Base-by-base conservation (phyloP, 2,329 filamentous ascomycete species). In the Paraphoma sp. region DNA sequence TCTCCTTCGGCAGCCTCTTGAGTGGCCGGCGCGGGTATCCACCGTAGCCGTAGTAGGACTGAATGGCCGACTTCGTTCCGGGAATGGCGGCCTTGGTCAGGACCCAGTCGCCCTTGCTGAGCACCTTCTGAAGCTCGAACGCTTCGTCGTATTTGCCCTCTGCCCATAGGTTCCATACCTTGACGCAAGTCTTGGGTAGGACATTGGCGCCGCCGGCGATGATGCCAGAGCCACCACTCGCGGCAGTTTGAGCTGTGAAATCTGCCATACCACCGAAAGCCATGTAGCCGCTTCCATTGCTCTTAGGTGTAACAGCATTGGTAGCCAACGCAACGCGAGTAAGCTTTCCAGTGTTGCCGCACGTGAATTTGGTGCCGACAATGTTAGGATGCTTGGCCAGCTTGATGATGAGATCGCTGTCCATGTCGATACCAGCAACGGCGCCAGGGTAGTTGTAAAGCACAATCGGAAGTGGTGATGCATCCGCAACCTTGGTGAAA, bases 361-460 rank as follows among this genome's bases (percentile, higher is more conserved):
- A 96, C 41, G 92, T 96, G 82, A 96, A 96, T 78, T 96, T 96
- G 53, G 91, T 93, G 60, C 92, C 92, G 60, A 93, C 81, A 70
- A 96, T 92, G 79, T 96, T 96, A 63, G 88, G 87, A 79, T 96
- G 92, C 73, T 87, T 80, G 44, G 89, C 90, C 38, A 96, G 86
- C 73, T 84, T 85, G 80, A 95, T 92, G 69, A 96, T 85, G 57
- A 94, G 84, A 74, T 96, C 92, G 56, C 90, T 93, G 82, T 95
- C 91, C 86, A 96, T 89, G 76, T 96, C 92, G 71, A 96, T 90
- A 48, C 92, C 92, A 6, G 91, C 85, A 6, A 95, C 92, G 48
- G 91, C 92, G 49, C 91, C 92, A 0, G 92, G 92, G 80, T 95
- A 96, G 82, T 96, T 96, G 85, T 96, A 96, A 46, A 96, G 81